Evolutionary conservation across 805 yeast genomes (phyloP).

Genomic region (Candida pini): DNA sequence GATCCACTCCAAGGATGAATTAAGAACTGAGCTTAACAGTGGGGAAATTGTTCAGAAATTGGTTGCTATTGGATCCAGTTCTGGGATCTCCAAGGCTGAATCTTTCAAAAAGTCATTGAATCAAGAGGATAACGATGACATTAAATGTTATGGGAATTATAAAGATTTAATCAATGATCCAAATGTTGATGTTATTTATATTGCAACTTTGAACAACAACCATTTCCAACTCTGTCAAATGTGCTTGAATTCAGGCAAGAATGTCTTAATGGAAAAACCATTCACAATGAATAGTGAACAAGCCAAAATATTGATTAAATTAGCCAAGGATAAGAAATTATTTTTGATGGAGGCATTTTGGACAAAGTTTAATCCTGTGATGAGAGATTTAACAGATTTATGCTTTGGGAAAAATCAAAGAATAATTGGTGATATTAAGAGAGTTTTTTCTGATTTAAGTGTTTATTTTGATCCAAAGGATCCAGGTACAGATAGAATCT

Average conservation of each 20-base stretch:
- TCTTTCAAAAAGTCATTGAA: slow-evolving; percentile 11
- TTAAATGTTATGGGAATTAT: slow-evolving; percentile 24
- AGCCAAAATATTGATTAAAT: slow-evolving; percentile 32
- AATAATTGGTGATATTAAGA: slow-evolving; percentile 38
- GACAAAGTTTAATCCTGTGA: slow-evolving; percentile 47
- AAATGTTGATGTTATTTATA: slow-evolving; percentile 41
- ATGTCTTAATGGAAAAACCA: slow-evolving; percentile 51
- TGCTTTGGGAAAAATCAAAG: slow-evolving; percentile 30
- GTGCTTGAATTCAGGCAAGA: slow-evolving; percentile 41
- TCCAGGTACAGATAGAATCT: slow-evolving; percentile 23
- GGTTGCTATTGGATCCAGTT: slow-evolving; percentile 35
- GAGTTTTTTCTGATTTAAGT: slow-evolving; percentile 38
- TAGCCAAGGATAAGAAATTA: slow-evolving; percentile 37
- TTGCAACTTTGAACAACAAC: slow-evolving; percentile 48
- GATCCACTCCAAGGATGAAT: slow-evolving; percentile 19
- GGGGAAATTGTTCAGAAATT: slow-evolving; percentile 29
- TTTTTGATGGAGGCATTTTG: slow-evolving; percentile 55
- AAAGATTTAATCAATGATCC: slow-evolving; percentile 35
- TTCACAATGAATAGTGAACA: slow-evolving; percentile 45
- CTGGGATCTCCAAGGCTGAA: slow-evolving; percentile 24
- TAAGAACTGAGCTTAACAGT: slow-evolving; percentile 14
- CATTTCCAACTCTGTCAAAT: slow-evolving; percentile 39
- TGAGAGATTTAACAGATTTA: slow-evolving; percentile 27
- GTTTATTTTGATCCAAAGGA: slow-evolving; percentile 5
- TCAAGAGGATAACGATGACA: neutral